Base-by-base conservation (phyloP, 345 rosid species). In the Brassica cretica region DNA sequence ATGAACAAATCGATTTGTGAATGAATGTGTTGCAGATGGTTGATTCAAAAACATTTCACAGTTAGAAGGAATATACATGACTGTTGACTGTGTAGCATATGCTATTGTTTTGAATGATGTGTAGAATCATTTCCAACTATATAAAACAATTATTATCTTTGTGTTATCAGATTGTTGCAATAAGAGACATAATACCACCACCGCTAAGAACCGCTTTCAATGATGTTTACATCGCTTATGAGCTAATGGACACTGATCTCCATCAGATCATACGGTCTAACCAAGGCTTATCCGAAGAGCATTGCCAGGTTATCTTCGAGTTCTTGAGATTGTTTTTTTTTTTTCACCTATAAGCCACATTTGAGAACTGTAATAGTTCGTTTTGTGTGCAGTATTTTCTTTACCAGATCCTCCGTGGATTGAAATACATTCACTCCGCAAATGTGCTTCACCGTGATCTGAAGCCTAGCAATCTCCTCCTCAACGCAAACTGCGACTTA, bases 191-290 rank as follows among this genome's bases (percentile, higher is more conserved):
- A 71, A 89, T 95, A 62, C 99, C 98, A 5, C 98, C 99, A 27
- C 90, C 98, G 7, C 87, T 81, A 82, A 90, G 99, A 78, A 92
- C 87, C 53, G 71, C 73, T 19, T 93, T 95, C 77, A 87, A 95
- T 71, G 98, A 95, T 86, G 99, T 95, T 79, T 95, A 95, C 82
- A 93, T 95, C 6, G 98, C 94, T 4, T 95, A 95, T 82, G 99
- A 93, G 81, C 83, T 93, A 24, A 95, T 93, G 99, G 99, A 93
- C 82, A 90, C 96, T 70, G 96, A 93, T 80, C 87, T 95, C 72
- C 91, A 91, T 78, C 98, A 89, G 79, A 89, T 95, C 72, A 91
- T 95, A 46, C 89, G 97, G 44, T 93, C 97, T 10, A 89, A 91
- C 78, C 99, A 93, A 86, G 91, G 77, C 8, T 80, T 95, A 76